These are phyloP conservation scores for Neofusicoccum umdonicola DNA, from an alignment of 2,329 filamentous ascomycete genomes.

Conservation along the genomic window DNA sequence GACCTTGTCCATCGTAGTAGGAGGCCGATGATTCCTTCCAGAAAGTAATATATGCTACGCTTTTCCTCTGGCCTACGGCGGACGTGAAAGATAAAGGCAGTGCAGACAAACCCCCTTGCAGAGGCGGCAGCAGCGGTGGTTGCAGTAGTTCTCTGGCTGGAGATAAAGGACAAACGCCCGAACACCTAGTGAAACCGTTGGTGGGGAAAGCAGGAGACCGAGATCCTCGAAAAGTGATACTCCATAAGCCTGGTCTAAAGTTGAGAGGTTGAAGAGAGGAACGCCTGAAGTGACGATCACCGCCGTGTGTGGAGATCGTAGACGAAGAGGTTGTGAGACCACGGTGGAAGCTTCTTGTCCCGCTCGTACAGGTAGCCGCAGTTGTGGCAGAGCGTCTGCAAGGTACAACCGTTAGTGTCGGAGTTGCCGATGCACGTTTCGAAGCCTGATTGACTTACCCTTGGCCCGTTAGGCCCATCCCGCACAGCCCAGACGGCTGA, in stretches of 20 bases:
- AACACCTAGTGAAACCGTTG: conserved; percentile 1
- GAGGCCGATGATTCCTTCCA: neutral
- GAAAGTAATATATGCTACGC: neutral
- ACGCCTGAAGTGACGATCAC: conserved; percentile 1
- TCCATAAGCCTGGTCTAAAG: conserved; percentile 11
- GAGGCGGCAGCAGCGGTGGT: neutral
- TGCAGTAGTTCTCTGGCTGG: neutral
- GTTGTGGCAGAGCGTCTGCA: conserved; percentile 83
- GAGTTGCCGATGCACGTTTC: neutral
- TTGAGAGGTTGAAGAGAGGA: neutral
- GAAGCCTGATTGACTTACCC: conserved; percentile 57
- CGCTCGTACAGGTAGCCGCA: conserved; percentile 88
- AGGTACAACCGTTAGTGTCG: conserved; percentile 8
- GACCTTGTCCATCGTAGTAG: neutral
- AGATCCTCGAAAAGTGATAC: neutral
- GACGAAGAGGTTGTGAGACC: conserved; percentile 68
- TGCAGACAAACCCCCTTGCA: neutral
- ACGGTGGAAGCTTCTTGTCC: conserved; percentile 76
- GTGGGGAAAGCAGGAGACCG: neutral
- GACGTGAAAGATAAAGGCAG: neutral
- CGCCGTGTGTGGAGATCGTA: conserved; percentile 29
- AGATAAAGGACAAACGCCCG: neutral
- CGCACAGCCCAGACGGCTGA: conserved; percentile 91
- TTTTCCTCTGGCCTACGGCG: neutral
- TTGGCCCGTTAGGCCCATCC: conserved; percentile 80